These are phyloP conservation scores for Xylaria palmicola DNA, from an alignment of 495 filamentous ascomycete genomes.

Conservation along the genomic window DNA sequence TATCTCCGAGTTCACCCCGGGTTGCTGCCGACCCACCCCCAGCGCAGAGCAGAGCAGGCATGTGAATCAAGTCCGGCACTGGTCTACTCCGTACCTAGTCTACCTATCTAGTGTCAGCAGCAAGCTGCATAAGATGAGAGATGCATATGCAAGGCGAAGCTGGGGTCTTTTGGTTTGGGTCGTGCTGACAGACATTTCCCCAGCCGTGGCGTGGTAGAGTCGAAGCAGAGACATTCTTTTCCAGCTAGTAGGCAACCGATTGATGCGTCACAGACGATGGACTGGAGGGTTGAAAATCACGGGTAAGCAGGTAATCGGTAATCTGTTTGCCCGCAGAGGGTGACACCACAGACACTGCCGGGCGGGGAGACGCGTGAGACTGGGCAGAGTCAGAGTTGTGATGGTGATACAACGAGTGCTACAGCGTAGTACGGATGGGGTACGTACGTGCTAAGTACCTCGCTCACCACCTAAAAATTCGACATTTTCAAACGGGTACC, in stretches of 20 bases:
- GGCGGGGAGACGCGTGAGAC: not conserved
- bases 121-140: not conserved
- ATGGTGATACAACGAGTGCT: not conserved
- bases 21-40: not conserved
- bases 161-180: conserved; percentile 1
- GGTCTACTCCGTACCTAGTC: not conserved
- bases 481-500: too few relatives aligned
- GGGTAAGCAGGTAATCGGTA: not conserved
- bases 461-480: not conserved
- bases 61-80: not conserved
- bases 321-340: not conserved
- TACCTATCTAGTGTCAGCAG: too few relatives aligned
- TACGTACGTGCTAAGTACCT: too few relatives aligned
- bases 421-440: not conserved
- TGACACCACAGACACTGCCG: not conserved
- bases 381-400: too few relatives aligned
- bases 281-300: not conserved
- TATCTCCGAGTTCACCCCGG: too few relatives aligned
- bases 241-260: not conserved
- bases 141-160: conserved; percentile 13
- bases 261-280: not conserved
- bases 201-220: too few relatives aligned
- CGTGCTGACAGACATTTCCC: too few relatives aligned
- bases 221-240: too few relatives aligned
- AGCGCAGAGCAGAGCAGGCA: too few relatives aligned